Evolutionary conservation across 768 basidiomycete genomes (phyloP).

Genomic region (Mycena leptocephala): DNA sequence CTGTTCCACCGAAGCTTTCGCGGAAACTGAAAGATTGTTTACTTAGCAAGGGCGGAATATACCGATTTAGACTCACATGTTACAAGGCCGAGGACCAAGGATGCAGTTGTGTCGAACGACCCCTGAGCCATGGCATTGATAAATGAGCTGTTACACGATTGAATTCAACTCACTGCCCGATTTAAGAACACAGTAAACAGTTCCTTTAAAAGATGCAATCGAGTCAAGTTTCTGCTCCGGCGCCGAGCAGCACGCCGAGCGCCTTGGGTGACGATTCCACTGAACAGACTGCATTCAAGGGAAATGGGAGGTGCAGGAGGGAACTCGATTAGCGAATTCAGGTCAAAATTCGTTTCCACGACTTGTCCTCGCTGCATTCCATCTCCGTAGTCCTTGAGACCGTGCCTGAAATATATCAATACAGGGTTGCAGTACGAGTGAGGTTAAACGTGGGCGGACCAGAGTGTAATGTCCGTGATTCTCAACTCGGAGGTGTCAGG

Average conservation of each 20-base stretch:
- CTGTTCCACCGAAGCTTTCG: constrained; percentile 36
- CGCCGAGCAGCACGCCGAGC: constrained; percentile 20
- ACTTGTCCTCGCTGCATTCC: constrained; percentile 14
- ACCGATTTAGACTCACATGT: constrained; percentile 38
- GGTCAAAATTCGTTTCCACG: not conserved
- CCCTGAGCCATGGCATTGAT: constrained; percentile 27
- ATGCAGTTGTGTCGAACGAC: constrained; percentile 47
- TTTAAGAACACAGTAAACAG: constrained; percentile 48
- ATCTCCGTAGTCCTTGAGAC: constrained; percentile 30
- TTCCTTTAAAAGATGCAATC: constrained; percentile 44
- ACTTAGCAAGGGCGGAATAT: no score
- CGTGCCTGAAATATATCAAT: constrained; percentile 31
- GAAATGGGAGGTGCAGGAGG: not conserved
- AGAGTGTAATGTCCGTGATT: constrained; percentile 38
- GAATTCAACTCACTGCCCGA: constrained; percentile 38
- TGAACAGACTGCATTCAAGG: constrained; percentile 21
- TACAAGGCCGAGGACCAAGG: constrained; percentile 46
- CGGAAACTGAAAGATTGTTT: constrained; percentile 44
- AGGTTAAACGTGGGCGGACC: constrained; percentile 23
- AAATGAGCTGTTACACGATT: not conserved
- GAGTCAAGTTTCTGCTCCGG: constrained; percentile 38
- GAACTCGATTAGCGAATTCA: not conserved
- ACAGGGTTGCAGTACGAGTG: not conserved
- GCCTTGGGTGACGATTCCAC: not conserved
- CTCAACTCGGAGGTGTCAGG: not conserved